A percentile compares a stretch with the other conserved stretches of the same genome.
Conservation (phyloP, 345 rosid genomes). For the Rubroshorea leprosula region DNA sequence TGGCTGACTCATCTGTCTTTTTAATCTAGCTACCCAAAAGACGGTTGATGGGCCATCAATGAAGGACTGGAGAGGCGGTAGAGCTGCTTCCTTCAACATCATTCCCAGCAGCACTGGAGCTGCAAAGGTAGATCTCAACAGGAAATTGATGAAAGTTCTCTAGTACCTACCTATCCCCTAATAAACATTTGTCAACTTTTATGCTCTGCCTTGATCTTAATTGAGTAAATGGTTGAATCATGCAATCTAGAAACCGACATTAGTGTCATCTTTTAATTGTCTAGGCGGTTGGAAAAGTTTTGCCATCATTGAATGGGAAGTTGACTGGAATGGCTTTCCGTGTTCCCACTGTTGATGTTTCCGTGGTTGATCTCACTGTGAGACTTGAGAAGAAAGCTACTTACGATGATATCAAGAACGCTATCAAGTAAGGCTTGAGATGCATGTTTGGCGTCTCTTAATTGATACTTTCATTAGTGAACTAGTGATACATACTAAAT, state of each 20-base stretch:
- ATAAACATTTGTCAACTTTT: too few species aligned
- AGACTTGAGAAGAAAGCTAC: constrained; percentile 53
- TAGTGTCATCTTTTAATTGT: not conserved
- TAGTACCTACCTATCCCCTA: too few species aligned
- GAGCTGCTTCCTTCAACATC: constrained; percentile 70
- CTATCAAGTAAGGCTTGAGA: constrained; percentile 50
- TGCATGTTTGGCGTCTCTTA: not conserved
- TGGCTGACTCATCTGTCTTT: not conserved
- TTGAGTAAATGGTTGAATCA: too few species aligned
- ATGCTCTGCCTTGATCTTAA: too few species aligned
- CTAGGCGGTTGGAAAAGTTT: constrained; percentile 65
- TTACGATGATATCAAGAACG: constrained; percentile 54
- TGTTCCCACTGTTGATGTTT: constrained; percentile 70
- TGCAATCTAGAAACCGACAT: not conserved
- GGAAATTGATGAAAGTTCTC: too few species aligned
- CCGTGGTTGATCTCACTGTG: constrained; percentile 69
- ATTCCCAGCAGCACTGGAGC: constrained; percentile 80
- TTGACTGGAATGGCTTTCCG: constrained; percentile 73
- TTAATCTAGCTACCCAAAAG: constrained; percentile 51
- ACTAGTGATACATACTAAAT: not conserved
- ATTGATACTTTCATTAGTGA: not conserved
- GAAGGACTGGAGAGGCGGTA: constrained; percentile 83
- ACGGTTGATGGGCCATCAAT: constrained; percentile 77
- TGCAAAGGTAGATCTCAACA: constrained; percentile 55
- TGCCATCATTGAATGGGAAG: constrained; percentile 54